Evolutionary conservation across 2,329 filamentous ascomycete genomes (phyloP).

Genomic region (Lachnellula hyalina): DNA sequence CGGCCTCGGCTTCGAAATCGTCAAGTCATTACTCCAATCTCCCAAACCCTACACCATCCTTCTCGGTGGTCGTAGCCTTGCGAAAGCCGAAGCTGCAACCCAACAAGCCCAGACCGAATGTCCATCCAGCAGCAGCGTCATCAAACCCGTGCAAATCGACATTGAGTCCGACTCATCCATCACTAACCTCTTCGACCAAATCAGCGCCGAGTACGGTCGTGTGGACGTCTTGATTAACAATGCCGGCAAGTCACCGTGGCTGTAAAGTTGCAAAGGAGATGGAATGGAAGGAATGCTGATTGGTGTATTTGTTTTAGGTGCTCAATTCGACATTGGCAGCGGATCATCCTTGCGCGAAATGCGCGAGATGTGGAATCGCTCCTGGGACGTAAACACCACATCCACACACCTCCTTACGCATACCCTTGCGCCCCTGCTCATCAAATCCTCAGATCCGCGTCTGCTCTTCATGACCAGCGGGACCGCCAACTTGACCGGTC

Average conservation of each 20-base stretch:
- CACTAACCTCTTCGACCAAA: conserved; percentile 23
- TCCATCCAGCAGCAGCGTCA: conserved; percentile 24
- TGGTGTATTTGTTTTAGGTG: conserved; percentile 7
- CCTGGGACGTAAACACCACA: conserved; percentile 40
- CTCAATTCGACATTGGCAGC: conserved; percentile 30
- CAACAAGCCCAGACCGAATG: conserved; percentile 32
- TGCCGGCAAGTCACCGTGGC: conserved; percentile 16
- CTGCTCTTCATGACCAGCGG: conserved; percentile 45
- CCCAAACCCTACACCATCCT: conserved; percentile 33
- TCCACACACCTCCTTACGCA: conserved; percentile 36
- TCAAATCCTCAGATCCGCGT: conserved; percentile 39
- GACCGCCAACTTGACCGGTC: conserved; percentile 33
- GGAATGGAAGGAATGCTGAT: conserved; percentile 1
- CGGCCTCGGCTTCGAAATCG: conserved; percentile 37
- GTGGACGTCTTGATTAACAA: conserved; percentile 35
- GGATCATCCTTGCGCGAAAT: conserved; percentile 24
- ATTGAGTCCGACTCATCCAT: conserved; percentile 32
- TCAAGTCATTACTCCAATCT: conserved; percentile 20
- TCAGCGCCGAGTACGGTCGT: conserved; percentile 26
- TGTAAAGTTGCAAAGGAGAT: neutral
- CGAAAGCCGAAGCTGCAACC: conserved; percentile 38
- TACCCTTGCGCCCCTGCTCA: conserved; percentile 36
- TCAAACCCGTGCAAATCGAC: conserved; percentile 29
- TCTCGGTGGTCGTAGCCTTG: conserved; percentile 36
- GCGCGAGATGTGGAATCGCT: conserved; percentile 37